Evolutionary conservation across 2,329 filamentous ascomycete species (phyloP).

Genomic region (Botrytis porri): DNA sequence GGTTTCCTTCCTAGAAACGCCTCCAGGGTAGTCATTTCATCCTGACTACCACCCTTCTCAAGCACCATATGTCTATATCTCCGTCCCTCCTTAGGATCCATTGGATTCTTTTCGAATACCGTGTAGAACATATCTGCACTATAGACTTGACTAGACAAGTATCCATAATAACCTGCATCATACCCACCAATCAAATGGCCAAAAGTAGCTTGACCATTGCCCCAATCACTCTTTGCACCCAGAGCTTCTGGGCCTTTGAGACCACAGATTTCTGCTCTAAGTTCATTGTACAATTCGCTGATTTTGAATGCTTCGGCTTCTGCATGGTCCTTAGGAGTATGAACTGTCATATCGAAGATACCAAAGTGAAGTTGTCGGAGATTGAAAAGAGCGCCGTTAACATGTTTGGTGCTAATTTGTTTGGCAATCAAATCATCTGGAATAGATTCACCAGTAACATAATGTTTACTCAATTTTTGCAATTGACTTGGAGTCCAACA

Average conservation of each 20-base stretch:
- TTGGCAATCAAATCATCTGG: slow-evolving; percentile 72
- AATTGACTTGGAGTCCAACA: slow-evolving; percentile 67
- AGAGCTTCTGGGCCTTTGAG: slow-evolving; percentile 70
- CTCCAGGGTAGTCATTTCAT: slow-evolving; percentile 77
- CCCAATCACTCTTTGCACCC: slow-evolving; percentile 58
- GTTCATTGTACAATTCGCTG: slow-evolving; percentile 66
- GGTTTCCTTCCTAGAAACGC: slow-evolving; percentile 76
- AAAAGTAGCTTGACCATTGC: slow-evolving; percentile 75
- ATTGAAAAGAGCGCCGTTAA: slow-evolving; percentile 78
- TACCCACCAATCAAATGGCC: slow-evolving; percentile 82
- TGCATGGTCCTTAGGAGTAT: slow-evolving; percentile 66
- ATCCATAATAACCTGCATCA: slow-evolving; percentile 80
- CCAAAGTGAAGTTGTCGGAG: slow-evolving; percentile 77
- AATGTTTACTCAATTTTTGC: slow-evolving; percentile 68
- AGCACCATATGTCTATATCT: slow-evolving; percentile 76
- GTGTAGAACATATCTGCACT: slow-evolving; percentile 83
- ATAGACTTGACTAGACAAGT: slow-evolving; percentile 74
- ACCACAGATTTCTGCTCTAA: slow-evolving; percentile 68
- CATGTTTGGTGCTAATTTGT: slow-evolving; percentile 73
- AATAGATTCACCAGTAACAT: slow-evolving; percentile 66
- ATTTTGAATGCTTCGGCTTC: slow-evolving; percentile 65
- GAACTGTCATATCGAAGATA: slow-evolving; percentile 80
- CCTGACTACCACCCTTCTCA: slow-evolving; percentile 72
- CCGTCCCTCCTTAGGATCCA: slow-evolving; percentile 71
- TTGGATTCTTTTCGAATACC: slow-evolving; percentile 74